Percentiles rank a stretch among this genome's conserved stretches.
These are phyloP conservation scores for Geotrichum candidum DNA, from an alignment of 1,139 yeast genomes.

Conservation along the genomic window DNA sequence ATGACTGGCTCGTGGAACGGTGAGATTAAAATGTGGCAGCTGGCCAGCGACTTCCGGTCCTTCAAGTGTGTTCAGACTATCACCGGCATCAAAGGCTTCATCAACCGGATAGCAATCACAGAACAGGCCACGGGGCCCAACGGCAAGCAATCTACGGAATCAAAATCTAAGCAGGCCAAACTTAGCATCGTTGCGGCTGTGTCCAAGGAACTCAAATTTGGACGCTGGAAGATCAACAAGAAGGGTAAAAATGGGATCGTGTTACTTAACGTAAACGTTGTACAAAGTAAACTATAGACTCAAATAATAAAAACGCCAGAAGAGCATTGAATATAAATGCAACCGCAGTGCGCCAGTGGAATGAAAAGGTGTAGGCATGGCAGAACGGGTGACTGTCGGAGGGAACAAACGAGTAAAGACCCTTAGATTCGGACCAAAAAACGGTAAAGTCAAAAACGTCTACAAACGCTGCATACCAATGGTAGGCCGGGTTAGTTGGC, in stretches of 20 bases:
- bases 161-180: constrained; percentile 1
- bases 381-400: constrained; percentile 19
- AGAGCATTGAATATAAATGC: constrained; percentile 14
- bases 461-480: constrained; percentile 21
- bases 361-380: constrained; percentile 20
- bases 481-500: constrained; percentile 18
- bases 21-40: constrained; percentile 64
- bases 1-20: constrained; percentile 90
- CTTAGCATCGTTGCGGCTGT: constrained; percentile 59
- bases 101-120: constrained; percentile 60
- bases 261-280: constrained; percentile 3
- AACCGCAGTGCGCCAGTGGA: constrained; percentile 16
- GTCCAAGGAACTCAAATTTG: constrained; percentile 80
- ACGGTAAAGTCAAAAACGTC: constrained; percentile 23
- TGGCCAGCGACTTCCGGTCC: constrained; percentile 56
- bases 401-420: constrained; percentile 27
- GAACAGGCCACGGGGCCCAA: constrained; percentile 44
- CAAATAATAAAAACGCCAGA: constrained; percentile 8
- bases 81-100: constrained; percentile 61
- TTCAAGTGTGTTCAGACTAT: constrained; percentile 53
- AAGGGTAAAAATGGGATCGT: constrained; percentile 27
- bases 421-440: constrained; percentile 24
- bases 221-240: constrained; percentile 57
- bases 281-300: constrained; percentile 3
- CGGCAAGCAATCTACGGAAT: constrained; percentile 36